A percentile compares a stretch with the other conserved stretches of the same genome.
Evolutionary conservation across 805 yeast species (phyloP).

Genomic region (Metschnikowia kunwiensis): DNA sequence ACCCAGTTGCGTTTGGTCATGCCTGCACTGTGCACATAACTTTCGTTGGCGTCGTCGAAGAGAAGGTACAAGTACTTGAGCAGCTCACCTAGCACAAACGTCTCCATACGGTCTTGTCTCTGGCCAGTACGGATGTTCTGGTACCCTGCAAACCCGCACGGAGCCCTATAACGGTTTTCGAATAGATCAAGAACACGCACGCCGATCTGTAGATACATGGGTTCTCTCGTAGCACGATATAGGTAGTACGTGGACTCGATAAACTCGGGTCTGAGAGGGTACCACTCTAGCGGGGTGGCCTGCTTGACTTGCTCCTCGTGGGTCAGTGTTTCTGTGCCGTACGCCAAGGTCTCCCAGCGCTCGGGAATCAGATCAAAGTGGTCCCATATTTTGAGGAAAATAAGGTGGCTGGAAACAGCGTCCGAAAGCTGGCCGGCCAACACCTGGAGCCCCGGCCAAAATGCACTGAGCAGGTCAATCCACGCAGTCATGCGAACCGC

Average conservation of each 20-base stretch:
- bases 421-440: constrained; percentile 69
- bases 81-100: constrained; percentile 85
- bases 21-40: constrained; percentile 30
- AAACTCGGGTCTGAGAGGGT: constrained; percentile 89
- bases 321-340: background rate
- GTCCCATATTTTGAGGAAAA: constrained; percentile 76
- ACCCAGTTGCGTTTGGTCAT: constrained; percentile 52
- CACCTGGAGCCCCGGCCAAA: constrained; percentile 83
- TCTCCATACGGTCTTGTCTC: constrained; percentile 81
- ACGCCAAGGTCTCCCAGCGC: constrained; percentile 56
- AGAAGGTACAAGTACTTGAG: constrained; percentile 76
- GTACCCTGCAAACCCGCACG: constrained; percentile 80
- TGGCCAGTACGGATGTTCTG: constrained; percentile 63
- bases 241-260: constrained; percentile 83
- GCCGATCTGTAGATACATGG: constrained; percentile 76
- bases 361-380: constrained; percentile 82
- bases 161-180: constrained; percentile 47
- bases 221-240: constrained; percentile 82
- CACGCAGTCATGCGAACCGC: constrained; percentile 57
- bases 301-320: constrained; percentile 1
- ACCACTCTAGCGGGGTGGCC: constrained; percentile 72
- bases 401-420: constrained; percentile 59
- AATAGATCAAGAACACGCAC: constrained; percentile 57
- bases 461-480: constrained; percentile 86
- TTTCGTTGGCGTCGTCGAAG: constrained; percentile 63